A percentile compares a stretch with the other conserved stretches of the same genome.
These are phyloP conservation scores for Panus rudis DNA, from an alignment of 768 basidiomycete species.

Conservation along the genomic window DNA sequence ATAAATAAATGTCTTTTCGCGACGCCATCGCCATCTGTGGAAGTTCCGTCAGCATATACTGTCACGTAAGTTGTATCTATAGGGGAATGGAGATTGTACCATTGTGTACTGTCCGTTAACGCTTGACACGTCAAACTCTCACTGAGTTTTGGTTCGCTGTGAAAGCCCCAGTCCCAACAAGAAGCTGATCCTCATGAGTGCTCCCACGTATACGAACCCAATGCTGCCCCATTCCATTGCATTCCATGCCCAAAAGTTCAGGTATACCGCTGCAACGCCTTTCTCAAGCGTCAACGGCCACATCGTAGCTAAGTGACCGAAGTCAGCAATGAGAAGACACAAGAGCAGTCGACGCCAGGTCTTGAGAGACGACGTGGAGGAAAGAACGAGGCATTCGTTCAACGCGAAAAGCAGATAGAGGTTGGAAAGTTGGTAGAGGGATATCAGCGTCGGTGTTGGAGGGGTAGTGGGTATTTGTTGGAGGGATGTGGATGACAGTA, in stretches of 20 bases:
- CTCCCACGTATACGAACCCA: constrained; percentile 45
- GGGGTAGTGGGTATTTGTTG: constrained; percentile 4
- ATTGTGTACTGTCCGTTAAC: too few species aligned
- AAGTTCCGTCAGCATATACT: too few species aligned
- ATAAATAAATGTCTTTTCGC: too few species aligned
- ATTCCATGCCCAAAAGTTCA: constrained; percentile 42
- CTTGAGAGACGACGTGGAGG: constrained; percentile 31
- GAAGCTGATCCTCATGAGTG: constrained; percentile 37
- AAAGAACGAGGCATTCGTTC: constrained; percentile 43
- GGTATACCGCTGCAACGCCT: constrained; percentile 25
- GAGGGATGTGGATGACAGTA: constrained; percentile 22
- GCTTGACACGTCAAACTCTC: constrained; percentile 8
- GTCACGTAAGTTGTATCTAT: too few species aligned
- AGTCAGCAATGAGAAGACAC: constrained; percentile 40
- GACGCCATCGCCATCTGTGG: too few species aligned
- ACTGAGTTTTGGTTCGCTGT: background rate
- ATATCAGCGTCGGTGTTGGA: constrained; percentile 30
- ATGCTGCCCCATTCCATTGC: constrained; percentile 49
- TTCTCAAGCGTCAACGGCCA: constrained; percentile 30
- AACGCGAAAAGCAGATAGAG: constrained; percentile 45
- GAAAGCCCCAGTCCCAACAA: constrained; percentile 28
- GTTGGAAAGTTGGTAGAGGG: constrained; percentile 42
- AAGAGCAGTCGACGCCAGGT: constrained; percentile 39
- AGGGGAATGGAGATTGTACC: too few species aligned
- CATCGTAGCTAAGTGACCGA: constrained; percentile 42